Conservation (phyloP, 108 stramenopile species). For the Nitzschia sp. region DNA sequence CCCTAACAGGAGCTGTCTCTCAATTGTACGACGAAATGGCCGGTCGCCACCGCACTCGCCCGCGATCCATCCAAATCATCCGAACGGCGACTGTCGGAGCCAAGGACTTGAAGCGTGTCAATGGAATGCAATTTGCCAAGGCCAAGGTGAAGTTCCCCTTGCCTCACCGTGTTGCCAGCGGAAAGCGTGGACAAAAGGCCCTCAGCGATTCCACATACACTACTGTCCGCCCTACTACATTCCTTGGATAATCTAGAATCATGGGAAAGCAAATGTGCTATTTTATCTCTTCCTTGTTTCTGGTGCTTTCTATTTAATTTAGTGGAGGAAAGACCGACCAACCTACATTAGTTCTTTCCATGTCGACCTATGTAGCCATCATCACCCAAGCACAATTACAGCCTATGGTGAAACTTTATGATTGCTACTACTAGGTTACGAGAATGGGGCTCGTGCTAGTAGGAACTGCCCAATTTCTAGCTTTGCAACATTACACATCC, state of each 20-base stretch:
- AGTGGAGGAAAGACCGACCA: no score
- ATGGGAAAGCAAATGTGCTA: not conserved
- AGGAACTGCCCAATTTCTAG: no score
- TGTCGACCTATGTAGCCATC: no score
- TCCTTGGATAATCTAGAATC: constrained; percentile 63
- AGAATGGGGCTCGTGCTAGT: no score
- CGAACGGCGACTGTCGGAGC: constrained; percentile 90
- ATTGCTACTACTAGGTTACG: no score
- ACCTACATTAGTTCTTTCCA: no score
- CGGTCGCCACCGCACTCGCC: constrained; percentile 98
- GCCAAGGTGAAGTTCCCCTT: constrained; percentile 97
- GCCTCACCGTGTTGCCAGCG: constrained; percentile 92
- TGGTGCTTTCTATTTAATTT: no score
- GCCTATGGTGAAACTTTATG: no score
- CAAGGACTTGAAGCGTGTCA: constrained; percentile 90
- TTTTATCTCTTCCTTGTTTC: no score
- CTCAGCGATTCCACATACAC: constrained; percentile 72
- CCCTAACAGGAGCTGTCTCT: constrained; percentile 95
- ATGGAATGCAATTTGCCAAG: constrained; percentile 92
- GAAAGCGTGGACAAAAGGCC: constrained; percentile 90
- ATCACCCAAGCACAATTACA: no score
- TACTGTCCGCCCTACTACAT: constrained; percentile 83
- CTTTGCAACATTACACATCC: no score
- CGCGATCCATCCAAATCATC: constrained; percentile 99
- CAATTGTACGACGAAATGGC: constrained; percentile 99